Percentiles rank a stretch among this genome's conserved stretches.
Conservation (phyloP, 2,329 filamentous ascomycete species). For the Blumeriella jaapii region DNA sequence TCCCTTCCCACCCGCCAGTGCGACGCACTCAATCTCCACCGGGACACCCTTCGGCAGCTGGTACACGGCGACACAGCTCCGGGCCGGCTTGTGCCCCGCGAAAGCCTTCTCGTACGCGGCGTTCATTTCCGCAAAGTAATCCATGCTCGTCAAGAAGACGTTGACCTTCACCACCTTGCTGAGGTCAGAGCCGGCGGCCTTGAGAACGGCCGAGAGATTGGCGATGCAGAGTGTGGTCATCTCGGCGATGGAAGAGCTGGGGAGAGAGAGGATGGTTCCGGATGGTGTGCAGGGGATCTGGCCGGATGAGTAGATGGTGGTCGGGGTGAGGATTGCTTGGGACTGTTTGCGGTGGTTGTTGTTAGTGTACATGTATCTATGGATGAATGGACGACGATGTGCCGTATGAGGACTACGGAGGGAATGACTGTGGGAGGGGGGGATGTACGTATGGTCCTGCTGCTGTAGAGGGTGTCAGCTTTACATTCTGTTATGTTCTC, state of each 20-base stretch:
- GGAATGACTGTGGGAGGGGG: constrained; percentile 1
- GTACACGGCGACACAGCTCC: constrained; percentile 85
- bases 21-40: constrained; percentile 87
- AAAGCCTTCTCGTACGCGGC: constrained; percentile 51
- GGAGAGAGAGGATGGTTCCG: constrained; percentile 28
- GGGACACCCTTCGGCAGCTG: constrained; percentile 78
- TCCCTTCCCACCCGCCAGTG: constrained; percentile 37
- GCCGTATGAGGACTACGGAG: constrained; percentile 1
- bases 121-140: constrained; percentile 49
- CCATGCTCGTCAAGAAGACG: constrained; percentile 65
- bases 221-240: constrained; percentile 57
- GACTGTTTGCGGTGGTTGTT: no score
- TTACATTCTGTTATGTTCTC: no score
- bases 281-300: constrained; percentile 28
- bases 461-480: constrained; percentile 13
- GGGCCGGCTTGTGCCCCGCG: constrained; percentile 73
- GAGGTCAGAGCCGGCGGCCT: constrained; percentile 69
- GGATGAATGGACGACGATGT: constrained; percentile 2
- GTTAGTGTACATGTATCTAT: no score
- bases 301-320: constrained; percentile 56
- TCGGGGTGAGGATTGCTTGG: constrained; percentile 53
- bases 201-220: constrained; percentile 78
- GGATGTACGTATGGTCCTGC: constrained; percentile 21
- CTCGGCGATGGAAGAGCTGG: constrained; percentile 50
- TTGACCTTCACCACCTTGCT: constrained; percentile 82